Conservation (phyloP, 495 filamentous ascomycete genomes). For the Xylaria palmicola region DNA sequence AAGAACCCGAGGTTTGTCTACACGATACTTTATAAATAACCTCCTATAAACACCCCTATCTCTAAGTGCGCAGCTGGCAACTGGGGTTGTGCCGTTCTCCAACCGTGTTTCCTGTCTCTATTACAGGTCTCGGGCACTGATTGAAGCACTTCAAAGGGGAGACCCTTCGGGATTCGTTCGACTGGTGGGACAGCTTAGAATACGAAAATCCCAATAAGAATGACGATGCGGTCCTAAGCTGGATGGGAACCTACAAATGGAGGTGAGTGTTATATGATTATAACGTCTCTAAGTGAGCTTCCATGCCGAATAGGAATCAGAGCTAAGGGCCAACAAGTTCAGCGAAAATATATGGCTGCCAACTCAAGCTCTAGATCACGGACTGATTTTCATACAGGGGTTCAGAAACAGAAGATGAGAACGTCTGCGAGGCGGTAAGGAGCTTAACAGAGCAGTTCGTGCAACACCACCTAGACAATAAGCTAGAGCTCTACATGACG, state of each 20-base stretch:
- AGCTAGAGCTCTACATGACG: not conserved
- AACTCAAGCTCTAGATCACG: not conserved
- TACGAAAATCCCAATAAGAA: not conserved
- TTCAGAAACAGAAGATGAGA: not conserved
- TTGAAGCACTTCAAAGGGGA: not conserved
- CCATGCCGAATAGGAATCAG: not conserved
- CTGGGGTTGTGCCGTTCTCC: not conserved
- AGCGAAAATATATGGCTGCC: too few relatives aligned
- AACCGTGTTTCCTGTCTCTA: not conserved
- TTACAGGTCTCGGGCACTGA: not conserved
- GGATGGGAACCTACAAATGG: not conserved
- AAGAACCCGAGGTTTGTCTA: too few relatives aligned
- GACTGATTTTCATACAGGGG: not conserved
- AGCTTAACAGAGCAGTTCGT: not conserved
- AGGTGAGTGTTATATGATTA: not conserved
- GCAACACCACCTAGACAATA: constrained; percentile 1
- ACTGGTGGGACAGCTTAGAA: constrained; percentile 11
- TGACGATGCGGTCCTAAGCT: not conserved
- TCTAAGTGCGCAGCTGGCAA: too few relatives aligned
- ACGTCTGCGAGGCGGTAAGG: not conserved
- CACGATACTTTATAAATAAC: too few relatives aligned
- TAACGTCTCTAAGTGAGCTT: not conserved
- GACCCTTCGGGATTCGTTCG: not conserved
- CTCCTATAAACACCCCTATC: too few relatives aligned
- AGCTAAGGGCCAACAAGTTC: not conserved